These are phyloP conservation scores for Mallotus repandus DNA, from an alignment of 441 rosid species.

Conservation along the genomic window DNA sequence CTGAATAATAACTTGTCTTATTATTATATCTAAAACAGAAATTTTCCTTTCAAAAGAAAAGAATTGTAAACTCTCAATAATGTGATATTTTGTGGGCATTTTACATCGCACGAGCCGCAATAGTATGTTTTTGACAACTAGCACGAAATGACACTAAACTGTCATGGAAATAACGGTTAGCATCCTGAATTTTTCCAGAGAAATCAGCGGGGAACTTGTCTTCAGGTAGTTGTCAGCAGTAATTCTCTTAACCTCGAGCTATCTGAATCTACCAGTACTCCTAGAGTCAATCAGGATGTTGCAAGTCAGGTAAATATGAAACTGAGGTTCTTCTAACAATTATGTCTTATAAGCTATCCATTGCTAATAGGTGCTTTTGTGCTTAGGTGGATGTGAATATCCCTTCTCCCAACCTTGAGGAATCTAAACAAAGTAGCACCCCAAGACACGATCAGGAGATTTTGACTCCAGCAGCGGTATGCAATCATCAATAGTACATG, in stretches of 20 bases:
- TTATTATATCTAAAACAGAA: neutral
- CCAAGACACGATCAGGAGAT: conserved; percentile 17
- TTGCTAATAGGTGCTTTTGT: neutral
- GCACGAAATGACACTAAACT: neutral
- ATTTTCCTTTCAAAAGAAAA: neutral
- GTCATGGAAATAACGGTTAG: neutral
- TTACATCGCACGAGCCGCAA: neutral
- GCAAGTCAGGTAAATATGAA: conserved; percentile 2
- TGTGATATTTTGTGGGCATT: neutral
- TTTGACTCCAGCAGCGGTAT: conserved; percentile 21
- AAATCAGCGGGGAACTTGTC: neutral
- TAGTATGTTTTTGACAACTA: neutral
- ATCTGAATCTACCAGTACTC: neutral
- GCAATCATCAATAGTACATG: neutral
- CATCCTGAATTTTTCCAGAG: neutral
- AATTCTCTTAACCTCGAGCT: neutral
- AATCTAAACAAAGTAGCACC: conserved; percentile 17
- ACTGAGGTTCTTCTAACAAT: neutral
- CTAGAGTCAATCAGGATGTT: neutral
- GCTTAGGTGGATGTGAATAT: neutral
- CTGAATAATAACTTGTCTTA: neutral
- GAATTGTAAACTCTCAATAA: neutral
- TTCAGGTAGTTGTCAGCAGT: neutral
- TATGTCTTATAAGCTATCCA: neutral
- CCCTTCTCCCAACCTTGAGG: conserved; percentile 19